Evolutionary conservation across 805 yeast genomes (phyloP), one percentile per base, ranked within the genome.

Genomic region (Candida krabiensis): DNA sequence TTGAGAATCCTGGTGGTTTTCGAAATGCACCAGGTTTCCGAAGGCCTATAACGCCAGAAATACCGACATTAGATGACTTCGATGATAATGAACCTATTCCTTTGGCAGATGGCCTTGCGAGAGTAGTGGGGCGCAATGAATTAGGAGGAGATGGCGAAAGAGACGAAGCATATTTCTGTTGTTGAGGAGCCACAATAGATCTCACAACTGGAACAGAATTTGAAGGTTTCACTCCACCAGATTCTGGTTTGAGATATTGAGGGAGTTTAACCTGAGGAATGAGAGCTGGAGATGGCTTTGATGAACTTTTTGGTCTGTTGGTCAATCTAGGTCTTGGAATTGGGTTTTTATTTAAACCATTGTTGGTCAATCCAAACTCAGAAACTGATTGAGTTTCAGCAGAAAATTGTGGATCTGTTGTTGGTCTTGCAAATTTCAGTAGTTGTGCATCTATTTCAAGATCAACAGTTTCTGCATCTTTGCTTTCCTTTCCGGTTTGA

Each of bases 21-120:
- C 56, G 45, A 34, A 61, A 62, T 0, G 67, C 65, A 2, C 63
- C 59, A 0, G 67, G 67, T 33, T 53, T 60, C 23, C 63, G 38
- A 16, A 60, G 47, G 13, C 61, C 55, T 30, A 44, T 26, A 19
- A 40, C 29, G 15, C 45, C 40, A 21, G 31, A 23, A 18, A 31
- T 24, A 18, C 23, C 33, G 5, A 22, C 30, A 24, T 34, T 32
- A 22, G 24, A 18, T 17, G 28, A 24, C 38, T 28, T 22, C 15
- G 33, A 30, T 18, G 15, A 13, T 3, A 30, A 24, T 7, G 41
- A n/a, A 13, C 49, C 49, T 9, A 41, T 33, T 7, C 48, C 52
- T 15, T 24, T 24, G 3, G 49, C 41, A 6, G 44, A 39, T 15
- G 50, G 47, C 9, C 32, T 30, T 12, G 40, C 13, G 11, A 38